Base-by-base conservation (phyloP, 768 basidiomycete species). In the Rhodotorula diobovata region DNA sequence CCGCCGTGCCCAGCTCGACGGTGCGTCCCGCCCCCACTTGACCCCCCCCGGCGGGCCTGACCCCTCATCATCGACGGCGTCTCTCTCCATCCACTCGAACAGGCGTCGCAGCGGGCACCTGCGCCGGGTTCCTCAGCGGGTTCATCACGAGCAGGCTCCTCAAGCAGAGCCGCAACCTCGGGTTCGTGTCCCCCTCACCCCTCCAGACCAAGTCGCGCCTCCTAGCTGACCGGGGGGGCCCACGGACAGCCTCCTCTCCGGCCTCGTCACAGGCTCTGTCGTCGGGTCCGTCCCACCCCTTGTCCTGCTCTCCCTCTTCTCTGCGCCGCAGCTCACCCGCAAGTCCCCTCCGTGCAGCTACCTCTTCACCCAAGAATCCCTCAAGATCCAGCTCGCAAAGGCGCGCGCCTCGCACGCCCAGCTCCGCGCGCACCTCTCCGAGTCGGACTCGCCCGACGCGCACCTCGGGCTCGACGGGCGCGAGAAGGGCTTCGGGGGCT, bases 51-150 rank as follows among this genome's bases (percentile, higher is more conserved):
- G 32, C 15, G 53, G 46, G 11, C 23, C n/a, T n/a, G 7, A n/a
- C 53, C 28, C 54, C 20, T 16, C 15, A n/a, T 18, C n/a, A 32
- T 4, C 39, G 8, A n/a, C n/a, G n/a, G n/a, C n/a, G n/a, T n/a
- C n/a, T n/a, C n/a, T n/a, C n/a, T n/a, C n/a, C n/a, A n/a, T n/a
- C 39, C 28, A 30, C n/a, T 3, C 55, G 1, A 35, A 28, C 51
- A 68, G 71, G 66, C 39, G 66, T 71, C 30, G 70, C 62, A n/a
- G 62, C 65, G 7, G 70, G 70, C 28, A 71, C 70, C 18, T 71
- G 70, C 43, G 70, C 70, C 1, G 70, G 70, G 14, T 71, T 71
- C 35, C 45, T 71, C 6, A 43, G 65, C 48, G 70, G 70, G 7
- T 71, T 67, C 56, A 54, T 67, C 25, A 43, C 46, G 10, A 59